Evolutionary conservation across 2,329 filamentous ascomycete genomes (phyloP), one percentile per base, ranked within the genome.

Genomic region (Tympanopsis confertula): DNA sequence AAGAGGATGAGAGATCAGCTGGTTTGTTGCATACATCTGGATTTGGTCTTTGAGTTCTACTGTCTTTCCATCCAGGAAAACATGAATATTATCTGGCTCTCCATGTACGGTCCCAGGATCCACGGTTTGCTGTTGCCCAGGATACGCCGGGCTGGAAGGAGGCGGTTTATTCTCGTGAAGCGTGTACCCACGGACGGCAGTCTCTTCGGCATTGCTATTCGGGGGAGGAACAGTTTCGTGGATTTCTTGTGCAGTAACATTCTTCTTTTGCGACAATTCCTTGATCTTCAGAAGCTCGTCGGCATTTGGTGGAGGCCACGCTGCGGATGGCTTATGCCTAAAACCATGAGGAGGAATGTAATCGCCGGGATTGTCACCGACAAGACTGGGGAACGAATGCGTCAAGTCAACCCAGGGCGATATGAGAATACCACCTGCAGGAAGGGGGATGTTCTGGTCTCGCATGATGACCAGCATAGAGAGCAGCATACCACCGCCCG

Each of bases 321-420:
- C 78, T 39, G 73, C 66, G 0, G 86, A 94, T 1, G 89, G 91
- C 49, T 82, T 86, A 48, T 96, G 87, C 45, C 93, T 79, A 50
- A 98, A 96, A 0, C 91, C 91, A 47, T 81, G 71, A 1, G 78
- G 62, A 4, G 91, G 91, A 22, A 98, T 89, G 49, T 95, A 96
- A 54, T 98, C 91, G 37, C 86, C 59, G 1, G 75, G 73, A 36
- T 74, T 78, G 29, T 86, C 75, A 4, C 68, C 73, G 2, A 75
- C 71, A n/a, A 94, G 72, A 46, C 88, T 95, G 0, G 91, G 91
- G 45, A 96, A 96, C 0, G 88, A 95, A 54, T 96, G 89, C 0
- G 86, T 94, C 38, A 96, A 63, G 54, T 98, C 91, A 5, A 89
- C 87, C 91, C 91, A 98, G 1, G 91, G 91, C 36, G 86, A 94